phyloP scores from a whole-genome alignment of 768 basidiomycete genomes.

The Xanthoconium stramineum region DNA sequence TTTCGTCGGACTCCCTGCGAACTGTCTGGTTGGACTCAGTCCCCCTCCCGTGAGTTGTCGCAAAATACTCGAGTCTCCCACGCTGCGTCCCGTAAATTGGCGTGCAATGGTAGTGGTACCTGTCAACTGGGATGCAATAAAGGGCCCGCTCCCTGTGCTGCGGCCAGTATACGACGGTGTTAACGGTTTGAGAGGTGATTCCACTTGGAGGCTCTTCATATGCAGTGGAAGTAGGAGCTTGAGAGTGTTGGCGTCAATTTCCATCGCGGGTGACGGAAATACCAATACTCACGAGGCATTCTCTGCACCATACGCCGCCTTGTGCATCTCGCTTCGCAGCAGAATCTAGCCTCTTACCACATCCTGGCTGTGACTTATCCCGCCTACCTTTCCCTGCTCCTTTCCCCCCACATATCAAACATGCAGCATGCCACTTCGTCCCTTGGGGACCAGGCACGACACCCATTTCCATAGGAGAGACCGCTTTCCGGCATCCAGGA shows the following conservation, averaged over 20 bases:
- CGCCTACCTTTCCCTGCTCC: slow-evolving; percentile 39
- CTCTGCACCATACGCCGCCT: slow-evolving; percentile 79
- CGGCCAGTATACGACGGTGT: slow-evolving; percentile 44
- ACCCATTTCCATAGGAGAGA: slow-evolving; percentile 81
- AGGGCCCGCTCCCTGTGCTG: slow-evolving; percentile 22
- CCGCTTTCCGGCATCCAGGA: slow-evolving; percentile 70
- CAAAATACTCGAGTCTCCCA: slow-evolving; percentile 35
- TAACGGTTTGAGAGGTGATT: slow-evolving; percentile 51
- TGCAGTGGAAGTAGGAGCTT: slow-evolving; percentile 56
- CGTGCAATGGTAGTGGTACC: slow-evolving; percentile 71
- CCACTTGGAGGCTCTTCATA: slow-evolving; percentile 45
- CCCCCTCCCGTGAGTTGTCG: slow-evolving; percentile 69
- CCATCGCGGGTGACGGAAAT: not conserved
- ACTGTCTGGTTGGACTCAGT: slow-evolving; percentile 63
- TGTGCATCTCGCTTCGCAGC: slow-evolving; percentile 71
- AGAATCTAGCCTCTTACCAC: slow-evolving; percentile 80
- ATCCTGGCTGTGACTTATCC: slow-evolving; percentile 65
- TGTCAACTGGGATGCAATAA: slow-evolving; percentile 54
- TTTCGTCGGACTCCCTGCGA: slow-evolving; percentile 67
- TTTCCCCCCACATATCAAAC: slow-evolving; percentile 80
- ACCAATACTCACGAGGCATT: slow-evolving; percentile 62
- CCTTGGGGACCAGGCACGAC: slow-evolving; percentile 84
- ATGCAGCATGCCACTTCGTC: slow-evolving; percentile 73
- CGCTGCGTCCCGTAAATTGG: slow-evolving; percentile 66
- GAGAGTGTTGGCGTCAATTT: slow-evolving; percentile 11